Evolutionary conservation across 495 filamentous ascomycete species (phyloP).

Genomic region (Aspergillus sclerotiicarbonarius): DNA sequence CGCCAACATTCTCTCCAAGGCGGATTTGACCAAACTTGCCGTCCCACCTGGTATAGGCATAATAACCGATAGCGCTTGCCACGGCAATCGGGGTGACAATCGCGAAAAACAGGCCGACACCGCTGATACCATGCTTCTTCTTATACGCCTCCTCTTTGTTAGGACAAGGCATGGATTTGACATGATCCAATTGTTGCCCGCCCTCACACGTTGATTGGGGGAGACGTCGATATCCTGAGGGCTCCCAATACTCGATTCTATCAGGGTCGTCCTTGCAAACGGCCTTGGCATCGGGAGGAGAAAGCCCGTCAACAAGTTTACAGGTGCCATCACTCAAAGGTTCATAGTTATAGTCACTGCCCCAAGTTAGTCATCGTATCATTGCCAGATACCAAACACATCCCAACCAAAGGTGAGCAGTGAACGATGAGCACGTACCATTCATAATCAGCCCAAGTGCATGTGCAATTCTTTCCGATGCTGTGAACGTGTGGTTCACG

Average conservation of each 20-base stretch:
- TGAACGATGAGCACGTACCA: conserved; percentile 58
- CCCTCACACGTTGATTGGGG: conserved; percentile 81
- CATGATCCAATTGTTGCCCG: conserved; percentile 68
- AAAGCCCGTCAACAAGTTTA: conserved; percentile 65
- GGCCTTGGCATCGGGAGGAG: conserved; percentile 61
- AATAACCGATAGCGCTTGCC: conserved; percentile 75
- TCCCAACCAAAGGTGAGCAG: background rate
- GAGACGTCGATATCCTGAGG: conserved; percentile 87
- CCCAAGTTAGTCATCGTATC: background rate
- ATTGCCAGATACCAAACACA: background rate
- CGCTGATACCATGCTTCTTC: conserved; percentile 66
- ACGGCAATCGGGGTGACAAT: conserved; percentile 68
- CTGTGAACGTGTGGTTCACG: conserved; percentile 60
- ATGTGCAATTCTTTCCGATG: conserved; percentile 72
- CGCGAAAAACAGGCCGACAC: conserved; percentile 80
- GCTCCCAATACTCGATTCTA: conserved; percentile 69
- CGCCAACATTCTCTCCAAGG: conserved; percentile 61
- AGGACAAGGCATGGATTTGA: conserved; percentile 59
- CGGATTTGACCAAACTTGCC: conserved; percentile 88
- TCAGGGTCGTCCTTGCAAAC: conserved; percentile 67
- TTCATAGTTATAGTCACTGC: conserved; percentile 92
- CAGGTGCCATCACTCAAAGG: conserved; percentile 73
- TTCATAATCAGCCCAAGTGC: conserved; percentile 84
- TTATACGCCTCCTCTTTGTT: conserved; percentile 75
- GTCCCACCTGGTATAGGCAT: conserved; percentile 79